Conservation (phyloP, 805 yeast species). For the Pichia sporocuriosa region DNA sequence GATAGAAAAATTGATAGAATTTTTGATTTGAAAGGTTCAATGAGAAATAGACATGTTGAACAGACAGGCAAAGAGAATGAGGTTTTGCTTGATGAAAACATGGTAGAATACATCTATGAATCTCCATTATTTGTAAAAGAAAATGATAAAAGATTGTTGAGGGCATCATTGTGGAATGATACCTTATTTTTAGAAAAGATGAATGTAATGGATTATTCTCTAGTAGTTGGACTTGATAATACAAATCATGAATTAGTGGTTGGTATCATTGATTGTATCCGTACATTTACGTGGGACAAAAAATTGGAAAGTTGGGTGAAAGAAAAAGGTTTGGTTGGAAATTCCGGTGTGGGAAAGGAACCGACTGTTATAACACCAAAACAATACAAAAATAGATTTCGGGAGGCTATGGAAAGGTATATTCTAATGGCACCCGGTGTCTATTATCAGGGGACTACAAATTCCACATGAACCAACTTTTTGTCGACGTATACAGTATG, state of each 20-base stretch:
- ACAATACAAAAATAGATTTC: slow-evolving; percentile 86
- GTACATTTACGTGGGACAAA: slow-evolving; percentile 98
- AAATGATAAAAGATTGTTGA: slow-evolving; percentile 74
- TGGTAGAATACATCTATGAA: slow-evolving; percentile 96
- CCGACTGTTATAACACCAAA: slow-evolving; percentile 97
- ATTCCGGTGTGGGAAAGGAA: slow-evolving; percentile 74
- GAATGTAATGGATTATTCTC: slow-evolving; percentile 98
- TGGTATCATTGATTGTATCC: slow-evolving; percentile 88
- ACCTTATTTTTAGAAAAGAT: slow-evolving; percentile 88
- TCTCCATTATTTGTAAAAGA: slow-evolving; percentile 92
- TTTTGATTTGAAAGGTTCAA: slow-evolving; percentile 94
- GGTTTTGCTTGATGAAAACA: slow-evolving; percentile 90
- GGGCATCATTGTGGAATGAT: slow-evolving; percentile 93
- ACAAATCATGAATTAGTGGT: slow-evolving; percentile 67
- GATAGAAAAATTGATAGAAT: slow-evolving; percentile 75
- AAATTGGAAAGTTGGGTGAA: slow-evolving; percentile 98
- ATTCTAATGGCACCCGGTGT: slow-evolving; percentile 85
- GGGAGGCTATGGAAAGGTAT: slow-evolving; percentile 97
- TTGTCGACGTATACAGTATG: neutral
- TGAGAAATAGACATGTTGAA: slow-evolving; percentile 94
- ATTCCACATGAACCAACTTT: neutral
- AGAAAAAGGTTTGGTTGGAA: slow-evolving; percentile 82
- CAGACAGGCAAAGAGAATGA: slow-evolving; percentile 95
- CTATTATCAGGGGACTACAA: slow-evolving; percentile 27
- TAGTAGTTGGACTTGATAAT: slow-evolving; percentile 85